These are phyloP conservation scores for Fragilariopsis cylindrus DNA, from an alignment of 108 stramenopile genomes.

Conservation along the genomic window DNA sequence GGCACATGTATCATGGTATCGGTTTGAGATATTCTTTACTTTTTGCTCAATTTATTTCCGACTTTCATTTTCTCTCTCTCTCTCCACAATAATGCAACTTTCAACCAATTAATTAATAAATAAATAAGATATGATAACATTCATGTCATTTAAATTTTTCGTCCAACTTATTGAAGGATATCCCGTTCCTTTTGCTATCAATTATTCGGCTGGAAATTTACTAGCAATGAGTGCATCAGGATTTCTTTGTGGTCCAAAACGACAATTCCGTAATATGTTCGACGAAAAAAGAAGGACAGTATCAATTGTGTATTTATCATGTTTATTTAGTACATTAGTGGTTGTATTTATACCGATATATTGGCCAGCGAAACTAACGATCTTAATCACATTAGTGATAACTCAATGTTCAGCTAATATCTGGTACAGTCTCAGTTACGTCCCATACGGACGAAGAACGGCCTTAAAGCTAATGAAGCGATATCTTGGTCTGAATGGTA, in stretches of 20 bases:
- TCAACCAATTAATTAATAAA: neutral
- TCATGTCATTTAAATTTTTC: slow-evolving; percentile 79
- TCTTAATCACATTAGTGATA: slow-evolving; percentile 57
- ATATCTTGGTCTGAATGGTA: slow-evolving; percentile 37
- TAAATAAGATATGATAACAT: slow-evolving; percentile 67
- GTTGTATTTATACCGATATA: slow-evolving; percentile 73
- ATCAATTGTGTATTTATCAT: slow-evolving; percentile 63
- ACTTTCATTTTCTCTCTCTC: neutral
- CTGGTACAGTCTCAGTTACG: slow-evolving; percentile 84
- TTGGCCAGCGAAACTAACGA: slow-evolving; percentile 44
- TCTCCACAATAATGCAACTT: neutral
- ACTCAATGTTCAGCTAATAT: slow-evolving; percentile 67
- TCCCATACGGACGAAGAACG: slow-evolving; percentile 77
- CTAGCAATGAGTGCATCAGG: slow-evolving; percentile 38
- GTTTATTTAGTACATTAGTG: slow-evolving; percentile 60
- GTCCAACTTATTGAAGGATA: slow-evolving; percentile 75
- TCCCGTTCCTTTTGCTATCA: slow-evolving; percentile 81
- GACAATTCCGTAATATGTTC: slow-evolving; percentile 78
- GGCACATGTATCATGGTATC: too few species aligned
- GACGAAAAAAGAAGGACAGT: slow-evolving; percentile 65
- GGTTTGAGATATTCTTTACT: neutral
- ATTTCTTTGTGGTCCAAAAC: slow-evolving; percentile 67
- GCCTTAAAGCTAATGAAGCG: slow-evolving; percentile 35
- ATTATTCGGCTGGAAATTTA: slow-evolving; percentile 66
- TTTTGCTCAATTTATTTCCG: neutral